phyloP scores from a whole-genome alignment of 441 rosid genomes.

The Arabidopsis lyrata region DNA sequence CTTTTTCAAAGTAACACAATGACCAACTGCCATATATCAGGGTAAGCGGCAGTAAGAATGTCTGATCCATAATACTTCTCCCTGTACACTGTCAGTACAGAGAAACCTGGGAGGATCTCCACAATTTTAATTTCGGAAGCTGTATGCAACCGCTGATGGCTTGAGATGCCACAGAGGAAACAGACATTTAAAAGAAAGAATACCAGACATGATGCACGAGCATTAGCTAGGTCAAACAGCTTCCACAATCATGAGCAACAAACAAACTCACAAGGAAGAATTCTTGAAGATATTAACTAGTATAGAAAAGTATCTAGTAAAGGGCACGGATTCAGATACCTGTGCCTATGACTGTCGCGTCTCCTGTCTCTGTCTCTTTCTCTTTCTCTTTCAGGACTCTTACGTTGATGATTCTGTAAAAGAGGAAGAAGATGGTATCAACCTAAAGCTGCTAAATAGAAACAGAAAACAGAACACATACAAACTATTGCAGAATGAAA shows the following conservation, averaged over 20 bases:
- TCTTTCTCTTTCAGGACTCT: constrained; percentile 84
- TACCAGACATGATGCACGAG: constrained; percentile 33
- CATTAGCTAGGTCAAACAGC: constrained; percentile 49
- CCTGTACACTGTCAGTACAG: constrained; percentile 98
- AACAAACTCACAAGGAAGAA: not conserved
- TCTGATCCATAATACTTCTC: constrained; percentile 99
- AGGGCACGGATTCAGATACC: constrained; percentile 48
- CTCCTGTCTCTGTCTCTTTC: constrained; percentile 71
- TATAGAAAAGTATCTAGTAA: not conserved
- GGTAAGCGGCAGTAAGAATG: constrained; percentile 43
- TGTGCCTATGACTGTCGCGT: constrained; percentile 76
- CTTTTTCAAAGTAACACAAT: not conserved
- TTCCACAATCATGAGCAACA: constrained; percentile 50
- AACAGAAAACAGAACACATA: constrained; percentile 12
- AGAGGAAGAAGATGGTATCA: constrained; percentile 24
- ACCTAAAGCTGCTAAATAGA: constrained; percentile 6
- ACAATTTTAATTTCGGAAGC: constrained; percentile 73
- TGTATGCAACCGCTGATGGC: constrained; percentile 58
- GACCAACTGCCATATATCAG: not conserved
- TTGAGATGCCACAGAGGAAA: constrained; percentile 61
- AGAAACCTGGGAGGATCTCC: constrained; percentile 93
- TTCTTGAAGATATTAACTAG: not conserved
- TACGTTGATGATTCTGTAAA: constrained; percentile 73
- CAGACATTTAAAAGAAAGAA: constrained; percentile 26
- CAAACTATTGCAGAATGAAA: constrained; percentile 1